Evolutionary conservation across 2,329 filamentous ascomycete species (phyloP).

Genomic region (Leptodontidium sp.): DNA sequence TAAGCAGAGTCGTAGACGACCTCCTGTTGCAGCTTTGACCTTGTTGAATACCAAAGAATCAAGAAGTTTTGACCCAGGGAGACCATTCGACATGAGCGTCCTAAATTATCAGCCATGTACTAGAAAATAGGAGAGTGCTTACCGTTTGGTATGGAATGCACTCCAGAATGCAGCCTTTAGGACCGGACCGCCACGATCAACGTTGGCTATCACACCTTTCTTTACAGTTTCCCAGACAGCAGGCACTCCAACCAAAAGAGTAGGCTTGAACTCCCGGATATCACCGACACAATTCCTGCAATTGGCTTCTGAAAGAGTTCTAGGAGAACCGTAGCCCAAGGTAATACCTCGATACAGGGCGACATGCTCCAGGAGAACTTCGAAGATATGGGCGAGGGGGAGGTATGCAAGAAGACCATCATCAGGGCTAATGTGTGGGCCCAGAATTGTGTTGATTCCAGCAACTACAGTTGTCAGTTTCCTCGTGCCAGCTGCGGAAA

Average conservation of each 20-base stretch:
- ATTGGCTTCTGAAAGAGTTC: constrained; percentile 85
- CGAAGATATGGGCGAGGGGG: constrained; percentile 93
- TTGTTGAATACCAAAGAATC: constrained; percentile 91
- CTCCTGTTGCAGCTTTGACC: constrained; percentile 89
- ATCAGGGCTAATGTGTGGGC: constrained; percentile 76
- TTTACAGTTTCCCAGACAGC: constrained; percentile 97
- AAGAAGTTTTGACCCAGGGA: constrained; percentile 74
- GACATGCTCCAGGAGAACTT: constrained; percentile 94
- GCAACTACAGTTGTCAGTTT: constrained; percentile 62
- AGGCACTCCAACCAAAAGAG: constrained; percentile 91
- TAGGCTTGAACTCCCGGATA: constrained; percentile 90
- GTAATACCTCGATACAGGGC: constrained; percentile 89
- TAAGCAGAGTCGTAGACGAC: constrained; percentile 86
- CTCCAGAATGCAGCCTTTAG: constrained; percentile 80
- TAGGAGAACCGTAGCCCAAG: constrained; percentile 92
- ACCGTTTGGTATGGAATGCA: constrained; percentile 65
- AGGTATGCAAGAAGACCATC: constrained; percentile 90
- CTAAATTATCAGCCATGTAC: neutral
- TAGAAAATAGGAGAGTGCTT: constrained; percentile 55
- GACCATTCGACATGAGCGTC: constrained; percentile 50
- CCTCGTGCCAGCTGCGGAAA: constrained; percentile 64
- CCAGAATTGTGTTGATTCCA: constrained; percentile 81
- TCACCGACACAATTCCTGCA: constrained; percentile 92
- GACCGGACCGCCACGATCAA: constrained; percentile 74
- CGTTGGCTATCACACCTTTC: constrained; percentile 81